A percentile compares a stretch with the other conserved stretches of the same genome.
phyloP scores from a whole-genome alignment of 306 rosid genomes.

The Sphenostylis stenocarpa region DNA sequence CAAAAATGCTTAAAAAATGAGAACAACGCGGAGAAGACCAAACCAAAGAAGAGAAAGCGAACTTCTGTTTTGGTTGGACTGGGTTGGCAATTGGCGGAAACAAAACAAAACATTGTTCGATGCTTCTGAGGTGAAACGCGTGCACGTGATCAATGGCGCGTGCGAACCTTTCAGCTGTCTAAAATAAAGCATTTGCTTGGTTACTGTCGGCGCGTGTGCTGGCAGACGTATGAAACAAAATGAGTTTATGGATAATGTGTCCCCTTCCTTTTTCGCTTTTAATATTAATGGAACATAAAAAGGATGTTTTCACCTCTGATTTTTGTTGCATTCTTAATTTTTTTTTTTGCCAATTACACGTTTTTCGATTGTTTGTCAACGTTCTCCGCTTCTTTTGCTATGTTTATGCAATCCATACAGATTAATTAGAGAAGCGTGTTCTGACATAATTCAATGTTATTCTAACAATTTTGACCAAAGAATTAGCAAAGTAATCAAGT shows the following conservation, averaged over 20 bases:
- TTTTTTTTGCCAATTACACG: background rate
- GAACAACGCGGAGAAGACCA: background rate
- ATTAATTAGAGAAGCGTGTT: no score
- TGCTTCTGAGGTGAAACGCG: background rate
- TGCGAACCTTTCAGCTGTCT: background rate
- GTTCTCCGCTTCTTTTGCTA: background rate
- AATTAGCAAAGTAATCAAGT: no score
- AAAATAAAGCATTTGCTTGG: background rate
- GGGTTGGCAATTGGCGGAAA: background rate
- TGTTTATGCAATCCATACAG: background rate
- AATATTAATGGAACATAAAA: no score
- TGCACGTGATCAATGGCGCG: background rate
- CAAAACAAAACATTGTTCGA: background rate
- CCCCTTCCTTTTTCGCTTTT: background rate
- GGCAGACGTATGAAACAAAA: background rate
- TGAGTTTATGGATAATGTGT: conserved; percentile 7
- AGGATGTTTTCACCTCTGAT: no score
- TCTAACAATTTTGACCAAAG: no score
- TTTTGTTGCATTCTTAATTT: background rate
- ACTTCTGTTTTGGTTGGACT: background rate
- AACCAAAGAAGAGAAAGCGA: background rate
- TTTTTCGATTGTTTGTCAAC: background rate
- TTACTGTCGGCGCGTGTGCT: background rate
- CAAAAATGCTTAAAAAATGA: background rate
- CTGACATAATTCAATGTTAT: no score